Conservation (phyloP, 768 basidiomycete genomes). For the Ramaria sp. region DNA sequence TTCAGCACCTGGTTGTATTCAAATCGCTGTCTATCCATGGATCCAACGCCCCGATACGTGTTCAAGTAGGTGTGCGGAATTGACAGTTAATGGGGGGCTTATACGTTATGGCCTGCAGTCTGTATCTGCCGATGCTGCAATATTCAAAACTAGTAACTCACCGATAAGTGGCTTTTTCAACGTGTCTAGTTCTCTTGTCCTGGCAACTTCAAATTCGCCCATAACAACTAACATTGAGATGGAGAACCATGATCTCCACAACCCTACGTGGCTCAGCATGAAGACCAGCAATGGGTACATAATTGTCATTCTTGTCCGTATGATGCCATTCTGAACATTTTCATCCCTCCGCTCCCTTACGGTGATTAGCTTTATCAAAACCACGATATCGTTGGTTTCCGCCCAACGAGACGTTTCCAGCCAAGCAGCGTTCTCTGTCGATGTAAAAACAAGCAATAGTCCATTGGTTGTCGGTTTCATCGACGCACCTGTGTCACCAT, state of each 20-base stretch:
- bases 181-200: constrained; percentile 22
- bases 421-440: constrained; percentile 20
- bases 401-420: background rate
- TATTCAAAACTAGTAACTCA: constrained; percentile 32
- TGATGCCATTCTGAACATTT: background rate
- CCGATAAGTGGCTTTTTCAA: constrained; percentile 34
- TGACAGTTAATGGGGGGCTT: background rate
- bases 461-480: constrained; percentile 19
- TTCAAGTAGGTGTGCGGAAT: background rate
- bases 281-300: constrained; percentile 7
- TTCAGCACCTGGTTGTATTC: constrained; percentile 27
- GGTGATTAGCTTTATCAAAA: background rate
- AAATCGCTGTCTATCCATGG: constrained; percentile 24
- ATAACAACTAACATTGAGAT: constrained; percentile 29
- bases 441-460: constrained; percentile 20
- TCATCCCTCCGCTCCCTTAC: background rate
- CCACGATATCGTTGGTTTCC: constrained; percentile 2
- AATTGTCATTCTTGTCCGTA: background rate
- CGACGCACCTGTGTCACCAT: constrained; percentile 20
- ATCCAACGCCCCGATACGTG: constrained; percentile 16
- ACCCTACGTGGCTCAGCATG: background rate
- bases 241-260: constrained; percentile 7
- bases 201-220: constrained; percentile 28
- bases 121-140: constrained; percentile 18
- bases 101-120: constrained; percentile 23